phyloP scores from a whole-genome alignment of 345 rosid genomes.

The Murraya paniculata region DNA sequence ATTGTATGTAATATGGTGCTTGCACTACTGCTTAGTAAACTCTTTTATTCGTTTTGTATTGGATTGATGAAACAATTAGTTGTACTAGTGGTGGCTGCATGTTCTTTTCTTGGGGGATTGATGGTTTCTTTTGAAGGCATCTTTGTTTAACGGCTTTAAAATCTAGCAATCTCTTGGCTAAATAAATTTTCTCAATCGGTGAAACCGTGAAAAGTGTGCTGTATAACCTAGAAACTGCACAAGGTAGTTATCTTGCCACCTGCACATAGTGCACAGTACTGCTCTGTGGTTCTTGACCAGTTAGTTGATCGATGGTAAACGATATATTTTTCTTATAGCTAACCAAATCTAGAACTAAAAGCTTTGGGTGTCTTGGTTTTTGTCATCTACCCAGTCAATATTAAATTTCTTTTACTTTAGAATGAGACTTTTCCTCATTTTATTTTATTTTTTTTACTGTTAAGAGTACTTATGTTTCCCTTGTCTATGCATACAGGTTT shows the following conservation, averaged over 20 bases:
- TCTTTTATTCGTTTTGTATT: not conserved
- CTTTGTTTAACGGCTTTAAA: not conserved
- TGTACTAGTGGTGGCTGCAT: not conserved
- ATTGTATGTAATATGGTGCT: slow-evolving; percentile 6
- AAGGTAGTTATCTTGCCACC: not conserved
- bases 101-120: not conserved
- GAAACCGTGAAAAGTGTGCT: not conserved
- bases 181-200: not conserved
- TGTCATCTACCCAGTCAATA: not conserved
- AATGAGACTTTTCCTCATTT: not conserved
- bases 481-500: slow-evolving; percentile 48
- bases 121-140: not conserved
- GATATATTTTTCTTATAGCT: not conserved
- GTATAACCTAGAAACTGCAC: not conserved
- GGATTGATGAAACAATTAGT: not conserved
- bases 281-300: not conserved
- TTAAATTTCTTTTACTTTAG: not conserved
- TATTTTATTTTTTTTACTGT: too few species aligned
- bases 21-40: not conserved
- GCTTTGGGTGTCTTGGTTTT: not conserved
- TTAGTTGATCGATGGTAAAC: not conserved
- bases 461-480: not conserved
- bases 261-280: not conserved
- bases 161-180: not conserved
- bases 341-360: not conserved